Evolutionary conservation across 495 filamentous ascomycete species (phyloP), one percentile per base, ranked within the genome.

Genomic region (Hypomontagnella submonticulosa): DNA sequence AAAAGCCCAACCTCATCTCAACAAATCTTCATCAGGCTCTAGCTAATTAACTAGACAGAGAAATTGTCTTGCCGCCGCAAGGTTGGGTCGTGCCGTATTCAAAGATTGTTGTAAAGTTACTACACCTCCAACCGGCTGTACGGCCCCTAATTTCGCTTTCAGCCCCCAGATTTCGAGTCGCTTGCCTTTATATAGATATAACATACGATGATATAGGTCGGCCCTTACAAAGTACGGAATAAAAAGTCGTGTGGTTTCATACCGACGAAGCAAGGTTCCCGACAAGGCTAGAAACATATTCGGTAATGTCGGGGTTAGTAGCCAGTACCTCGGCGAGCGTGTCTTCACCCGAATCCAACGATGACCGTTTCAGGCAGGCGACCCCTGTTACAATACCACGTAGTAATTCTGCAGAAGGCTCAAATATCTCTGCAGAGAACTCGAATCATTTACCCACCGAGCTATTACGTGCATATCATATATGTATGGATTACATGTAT

Each of bases 371-470:
- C 59, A 63, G 38, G 49, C 50, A 46, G 18, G 5, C 34, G 4
- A 52, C 34, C 65, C 65, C 59, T 63, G 59, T 16, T 44, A 18
- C 4, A 46, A 54, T 55, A 47, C 53, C 59, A 54, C 50, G 53
- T 61, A 55, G 51, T 32, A 41, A 23, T 27, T 27, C 23, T 27
- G 23, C 23, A 27, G 23, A 40, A 16, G 13, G 5, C 23, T 27
- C 23, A 30, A 34, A 34, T 5, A 16, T 33, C 4, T 59, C 27
- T 55, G 41, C 30, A 49, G 37, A 30, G 18, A n/a, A 13, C 42
- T 61, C 16, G 60, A 37, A 36, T 27, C 15, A 13, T 27, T 56
- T 30, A 34, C 20, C 20, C 40, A 55, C 49, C 41, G 41, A 66
- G 27, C 15, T 41, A 56, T 51, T 37, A 42, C 56, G 34, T 53